Evolutionary conservation across 2,329 filamentous ascomycete genomes (phyloP).

Genomic region (Botrytis aclada): DNA sequence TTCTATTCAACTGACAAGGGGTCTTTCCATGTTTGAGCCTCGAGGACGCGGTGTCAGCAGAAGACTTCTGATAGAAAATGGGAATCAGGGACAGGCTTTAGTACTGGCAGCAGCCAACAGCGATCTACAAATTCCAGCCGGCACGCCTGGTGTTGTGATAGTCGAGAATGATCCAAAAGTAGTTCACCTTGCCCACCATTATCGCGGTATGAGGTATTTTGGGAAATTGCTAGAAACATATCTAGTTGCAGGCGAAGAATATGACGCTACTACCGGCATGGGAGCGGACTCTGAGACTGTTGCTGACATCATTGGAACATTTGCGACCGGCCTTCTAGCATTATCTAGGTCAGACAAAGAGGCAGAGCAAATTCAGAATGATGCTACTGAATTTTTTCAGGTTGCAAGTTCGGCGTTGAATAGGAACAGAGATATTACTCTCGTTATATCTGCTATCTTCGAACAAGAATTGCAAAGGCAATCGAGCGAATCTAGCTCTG

Average conservation of each 20-base stretch:
- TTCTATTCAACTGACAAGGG: slow-evolving; percentile 63
- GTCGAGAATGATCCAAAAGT: slow-evolving; percentile 75
- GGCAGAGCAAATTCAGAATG: slow-evolving; percentile 43
- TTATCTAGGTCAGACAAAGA: slow-evolving; percentile 23
- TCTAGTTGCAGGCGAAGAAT: slow-evolving; percentile 51
- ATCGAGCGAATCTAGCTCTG: slow-evolving; percentile 40
- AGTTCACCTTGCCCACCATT: slow-evolving; percentile 68
- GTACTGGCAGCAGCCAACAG: slow-evolving; percentile 38
- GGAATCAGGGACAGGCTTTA: slow-evolving; percentile 22
- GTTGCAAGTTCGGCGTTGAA: slow-evolving; percentile 55
- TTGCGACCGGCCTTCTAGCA: slow-evolving; percentile 65
- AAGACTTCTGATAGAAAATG: slow-evolving; percentile 4
- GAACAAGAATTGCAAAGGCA: slow-evolving; percentile 60
- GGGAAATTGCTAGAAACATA: slow-evolving; percentile 72
- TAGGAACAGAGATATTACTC: slow-evolving; percentile 69
- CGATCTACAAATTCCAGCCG: slow-evolving; percentile 60
- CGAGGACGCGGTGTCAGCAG: slow-evolving; percentile 27
- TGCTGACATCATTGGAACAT: slow-evolving; percentile 69
- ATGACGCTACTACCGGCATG: slow-evolving; percentile 45
- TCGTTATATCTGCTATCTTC: slow-evolving; percentile 79
- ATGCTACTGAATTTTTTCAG: slow-evolving; percentile 46
- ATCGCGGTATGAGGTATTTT: slow-evolving; percentile 77
- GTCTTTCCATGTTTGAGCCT: slow-evolving; percentile 61
- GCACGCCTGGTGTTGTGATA: slow-evolving; percentile 69
- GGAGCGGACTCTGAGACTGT: slow-evolving; percentile 57